phyloP scores from a whole-genome alignment of 225 moss, liverwort and hornwort species.

The Climacium dendroides region DNA sequence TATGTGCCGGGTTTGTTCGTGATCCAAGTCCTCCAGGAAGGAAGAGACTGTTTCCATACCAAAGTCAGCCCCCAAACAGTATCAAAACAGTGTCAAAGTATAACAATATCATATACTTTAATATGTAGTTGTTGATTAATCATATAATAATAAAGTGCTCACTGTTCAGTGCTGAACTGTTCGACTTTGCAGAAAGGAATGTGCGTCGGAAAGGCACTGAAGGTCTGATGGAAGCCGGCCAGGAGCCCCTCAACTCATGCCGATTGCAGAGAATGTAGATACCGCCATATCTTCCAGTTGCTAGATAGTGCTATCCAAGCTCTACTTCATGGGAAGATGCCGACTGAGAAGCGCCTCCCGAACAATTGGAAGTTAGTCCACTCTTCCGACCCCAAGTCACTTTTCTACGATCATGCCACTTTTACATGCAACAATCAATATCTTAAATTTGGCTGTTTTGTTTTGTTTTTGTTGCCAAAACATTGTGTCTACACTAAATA shows the following conservation, averaged over 20 bases:
- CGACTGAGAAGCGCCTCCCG: background rate
- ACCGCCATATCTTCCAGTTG: background rate
- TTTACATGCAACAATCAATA: no score
- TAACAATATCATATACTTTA: background rate
- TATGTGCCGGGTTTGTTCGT: background rate
- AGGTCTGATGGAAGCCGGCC: no score
- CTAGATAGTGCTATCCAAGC: background rate
- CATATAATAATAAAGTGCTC: background rate
- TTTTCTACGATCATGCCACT: background rate
- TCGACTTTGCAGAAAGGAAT: background rate
- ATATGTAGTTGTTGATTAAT: background rate
- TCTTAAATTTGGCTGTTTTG: no score
- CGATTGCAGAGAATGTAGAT: background rate
- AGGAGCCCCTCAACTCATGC: no score
- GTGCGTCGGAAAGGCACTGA: background rate
- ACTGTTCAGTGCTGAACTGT: background rate
- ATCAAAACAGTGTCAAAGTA: background rate
- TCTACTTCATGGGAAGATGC: background rate
- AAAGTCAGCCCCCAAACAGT: background rate
- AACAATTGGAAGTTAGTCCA: background rate
- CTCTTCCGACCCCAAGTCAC: background rate
- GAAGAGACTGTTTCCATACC: no score
- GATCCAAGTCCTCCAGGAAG: background rate
- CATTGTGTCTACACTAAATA: no score
- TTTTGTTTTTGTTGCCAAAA: no score